A percentile compares a stretch with the other conserved stretches of the same genome.
Evolutionary conservation across 2,329 filamentous ascomycete species (phyloP).

Genomic region (Triangularia verruculosa): DNA sequence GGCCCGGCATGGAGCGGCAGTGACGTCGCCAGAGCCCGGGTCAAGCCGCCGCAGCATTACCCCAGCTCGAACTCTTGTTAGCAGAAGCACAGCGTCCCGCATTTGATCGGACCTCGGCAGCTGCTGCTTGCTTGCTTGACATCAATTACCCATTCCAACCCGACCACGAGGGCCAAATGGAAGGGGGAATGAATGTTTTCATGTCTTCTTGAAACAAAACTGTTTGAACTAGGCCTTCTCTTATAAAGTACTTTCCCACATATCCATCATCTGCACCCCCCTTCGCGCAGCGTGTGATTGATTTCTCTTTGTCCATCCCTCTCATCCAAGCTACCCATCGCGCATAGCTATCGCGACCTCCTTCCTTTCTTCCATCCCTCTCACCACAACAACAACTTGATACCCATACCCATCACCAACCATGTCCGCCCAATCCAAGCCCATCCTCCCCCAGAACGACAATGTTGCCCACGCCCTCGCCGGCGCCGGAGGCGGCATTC

Average conservation of each 20-base stretch:
- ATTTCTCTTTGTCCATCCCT: neutral
- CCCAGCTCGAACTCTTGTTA: constrained; percentile 2
- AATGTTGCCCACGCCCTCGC: constrained; percentile 95
- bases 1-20: constrained; percentile 5
- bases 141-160: constrained; percentile 8
- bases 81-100: too few species aligned
- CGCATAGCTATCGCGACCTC: neutral
- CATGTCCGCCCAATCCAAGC: constrained; percentile 45
- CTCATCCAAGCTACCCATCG: neutral
- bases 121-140: constrained; percentile 8
- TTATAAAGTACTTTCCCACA: neutral
- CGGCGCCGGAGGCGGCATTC: constrained; percentile 85
- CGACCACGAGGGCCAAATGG: constrained; percentile 6
- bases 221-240: neutral
- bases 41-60: neutral
- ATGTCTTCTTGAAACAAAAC: too few species aligned
- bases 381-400: neutral
- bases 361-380: neutral
- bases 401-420: constrained; percentile 6
- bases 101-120: constrained; percentile 26
- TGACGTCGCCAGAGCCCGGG: constrained; percentile 19
- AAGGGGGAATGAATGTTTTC: neutral
- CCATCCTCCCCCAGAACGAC: constrained; percentile 77
- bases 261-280: neutral
- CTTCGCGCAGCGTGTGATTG: neutral